A percentile compares a stretch with the other conserved stretches of the same genome.
These are phyloP conservation scores for Rhododendron molle DNA, from an alignment of 148 eudicot species.

Conservation along the genomic window DNA sequence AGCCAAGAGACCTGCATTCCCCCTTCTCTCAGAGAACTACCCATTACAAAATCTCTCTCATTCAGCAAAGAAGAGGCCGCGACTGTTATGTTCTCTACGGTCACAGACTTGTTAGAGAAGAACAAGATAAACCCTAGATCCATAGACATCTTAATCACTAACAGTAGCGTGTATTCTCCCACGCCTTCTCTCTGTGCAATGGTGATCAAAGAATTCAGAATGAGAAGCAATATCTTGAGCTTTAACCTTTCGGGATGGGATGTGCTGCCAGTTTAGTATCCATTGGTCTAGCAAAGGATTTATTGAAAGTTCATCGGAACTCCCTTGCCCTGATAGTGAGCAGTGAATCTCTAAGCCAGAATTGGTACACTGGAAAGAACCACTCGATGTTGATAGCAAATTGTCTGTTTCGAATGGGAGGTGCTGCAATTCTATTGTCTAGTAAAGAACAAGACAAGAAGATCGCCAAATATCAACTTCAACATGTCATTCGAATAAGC, in stretches of 20 bases:
- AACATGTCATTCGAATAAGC: slow-evolving; percentile 11
- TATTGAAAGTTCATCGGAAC: slow-evolving; percentile 13
- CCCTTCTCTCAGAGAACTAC: slow-evolving; percentile 8
- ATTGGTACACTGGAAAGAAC: slow-evolving; percentile 20
- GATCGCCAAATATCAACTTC: slow-evolving; percentile 13
- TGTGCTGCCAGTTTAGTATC: slow-evolving; percentile 26
- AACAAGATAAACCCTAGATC: neutral
- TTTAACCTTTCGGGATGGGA: slow-evolving; percentile 28
- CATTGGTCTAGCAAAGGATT: slow-evolving; percentile 12
- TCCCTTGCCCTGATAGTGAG: slow-evolving; percentile 19
- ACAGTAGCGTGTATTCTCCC: slow-evolving; percentile 8
- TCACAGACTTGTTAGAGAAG: slow-evolving; percentile 10
- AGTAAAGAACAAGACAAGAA: slow-evolving; percentile 13
- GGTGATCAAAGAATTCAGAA: slow-evolving; percentile 13
- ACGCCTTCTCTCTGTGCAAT: slow-evolving; percentile 13
- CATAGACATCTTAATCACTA: slow-evolving; percentile 16
- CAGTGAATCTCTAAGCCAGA: neutral
- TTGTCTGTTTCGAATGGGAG: slow-evolving; percentile 21
- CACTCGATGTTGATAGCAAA: slow-evolving; percentile 20
- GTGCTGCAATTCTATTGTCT: slow-evolving; percentile 19
- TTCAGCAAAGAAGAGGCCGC: slow-evolving; percentile 11
- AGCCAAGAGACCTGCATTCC: slow-evolving; percentile 20
- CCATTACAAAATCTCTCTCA: neutral
- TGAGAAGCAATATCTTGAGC: slow-evolving; percentile 21
- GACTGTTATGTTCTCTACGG: slow-evolving; percentile 4